Base-by-base conservation (phyloP, 148 eudicot genomes). In the Rhododendron mucronatum region DNA sequence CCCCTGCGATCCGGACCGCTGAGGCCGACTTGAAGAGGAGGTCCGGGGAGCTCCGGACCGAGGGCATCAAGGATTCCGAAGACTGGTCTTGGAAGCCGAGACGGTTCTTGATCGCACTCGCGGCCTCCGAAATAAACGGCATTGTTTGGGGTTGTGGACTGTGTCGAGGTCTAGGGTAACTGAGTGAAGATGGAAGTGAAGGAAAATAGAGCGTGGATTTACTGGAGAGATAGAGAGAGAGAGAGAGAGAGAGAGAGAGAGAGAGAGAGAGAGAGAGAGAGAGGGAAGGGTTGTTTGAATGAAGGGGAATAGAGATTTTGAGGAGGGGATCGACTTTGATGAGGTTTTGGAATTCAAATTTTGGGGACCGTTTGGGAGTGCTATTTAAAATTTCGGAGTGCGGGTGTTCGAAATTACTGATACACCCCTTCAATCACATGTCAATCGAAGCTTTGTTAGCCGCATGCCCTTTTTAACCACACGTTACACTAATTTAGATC, bases 41-140 rank as follows among this genome's bases (percentile, higher is more conserved):
- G 44, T 95, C 94, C 28, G 93, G 97, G 20, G 97, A 89, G 76
- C 92, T 93, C 78, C 92, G 93, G 76, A 84, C 69, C 37, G 92
- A 30, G 57, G 88, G 67, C 41, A 73, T 33, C 30, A 86, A 61
- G 65, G n/a, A 20, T 30, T 93, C 95, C 44, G 90, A 55, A 39
- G 92, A 80, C 44, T 83, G 87, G 79, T 94, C 93, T 7, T 90
- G 93, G 87, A 87, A 93, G 11, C 94, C 94, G 74, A 95, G 87
- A 21, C 98, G 89, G 82, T 87, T 88, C 89, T 92, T 96, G 51
- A 92, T 87, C 0, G 97, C 92, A 41, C 90, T 92, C 84, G 95
- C 92, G 0, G 97, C 91, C 21, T 95, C 96, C 2, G 94, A 87
- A 48, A 94, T 86, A 82, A 93, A 90, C 51, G 98, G 94, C 90